These are phyloP conservation scores for Boletus barrowsii DNA, from an alignment of 768 basidiomycete genomes.

Conservation along the genomic window DNA sequence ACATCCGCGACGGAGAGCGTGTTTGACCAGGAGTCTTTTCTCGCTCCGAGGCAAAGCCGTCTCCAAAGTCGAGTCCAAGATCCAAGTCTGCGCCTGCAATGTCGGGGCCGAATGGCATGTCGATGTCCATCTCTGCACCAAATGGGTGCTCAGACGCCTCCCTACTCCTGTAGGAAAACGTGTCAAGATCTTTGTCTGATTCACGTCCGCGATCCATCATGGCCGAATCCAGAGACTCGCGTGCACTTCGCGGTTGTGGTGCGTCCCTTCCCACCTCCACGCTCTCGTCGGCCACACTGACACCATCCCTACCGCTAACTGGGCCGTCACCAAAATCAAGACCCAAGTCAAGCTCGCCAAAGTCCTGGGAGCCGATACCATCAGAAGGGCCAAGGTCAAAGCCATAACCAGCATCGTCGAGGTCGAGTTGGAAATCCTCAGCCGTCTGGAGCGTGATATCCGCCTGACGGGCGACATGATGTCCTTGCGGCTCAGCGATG, in stretches of 20 bases:
- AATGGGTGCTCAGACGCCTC: slow-evolving; percentile 68
- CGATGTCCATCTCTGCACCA: slow-evolving; percentile 48
- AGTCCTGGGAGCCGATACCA: slow-evolving; percentile 86
- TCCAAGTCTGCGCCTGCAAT: slow-evolving; percentile 59
- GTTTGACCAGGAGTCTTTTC: slow-evolving; percentile 59
- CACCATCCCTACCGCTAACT: slow-evolving; percentile 31
- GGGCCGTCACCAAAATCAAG: slow-evolving; percentile 72
- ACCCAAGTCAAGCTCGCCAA: slow-evolving; percentile 67
- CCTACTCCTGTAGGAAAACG: slow-evolving; percentile 62
- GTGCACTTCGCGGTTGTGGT: slow-evolving; percentile 38
- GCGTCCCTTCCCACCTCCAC: slow-evolving; percentile 80
- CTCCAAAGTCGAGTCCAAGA: slow-evolving; percentile 68
- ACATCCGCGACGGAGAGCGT: slow-evolving; percentile 62
- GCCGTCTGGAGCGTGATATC: slow-evolving; percentile 85
- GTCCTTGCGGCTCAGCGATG: slow-evolving; percentile 58
- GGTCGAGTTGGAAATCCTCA: slow-evolving; percentile 68
- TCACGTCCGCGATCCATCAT: slow-evolving; percentile 47
- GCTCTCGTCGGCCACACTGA: slow-evolving; percentile 56
- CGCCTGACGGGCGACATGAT: slow-evolving; percentile 79
- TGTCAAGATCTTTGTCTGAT: slow-evolving; percentile 55
- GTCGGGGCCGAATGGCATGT: slow-evolving; percentile 49
- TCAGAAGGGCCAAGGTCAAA: slow-evolving; percentile 78
- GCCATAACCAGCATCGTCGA: slow-evolving; percentile 56
- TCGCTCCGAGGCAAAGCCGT: slow-evolving; percentile 44
- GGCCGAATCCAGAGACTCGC: slow-evolving; percentile 61